These are phyloP conservation scores for Rhododendron kiyosumense DNA, from an alignment of 148 eudicot species.

Conservation along the genomic window DNA sequence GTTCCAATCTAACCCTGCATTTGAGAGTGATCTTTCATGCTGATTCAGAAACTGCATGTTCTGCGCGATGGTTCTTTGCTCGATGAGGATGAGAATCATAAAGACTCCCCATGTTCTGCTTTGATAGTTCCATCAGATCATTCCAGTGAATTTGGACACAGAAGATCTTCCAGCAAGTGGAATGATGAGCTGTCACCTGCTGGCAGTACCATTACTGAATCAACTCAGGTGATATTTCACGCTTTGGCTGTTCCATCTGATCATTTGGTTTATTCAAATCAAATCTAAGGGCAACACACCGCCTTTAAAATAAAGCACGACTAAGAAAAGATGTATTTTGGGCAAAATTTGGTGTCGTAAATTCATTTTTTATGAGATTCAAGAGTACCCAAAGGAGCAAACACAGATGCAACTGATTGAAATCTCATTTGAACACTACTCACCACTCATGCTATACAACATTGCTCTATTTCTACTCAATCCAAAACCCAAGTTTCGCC, in stretches of 20 bases:
- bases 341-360: not conserved
- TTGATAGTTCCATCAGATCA: conserved; percentile 28
- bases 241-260: not conserved
- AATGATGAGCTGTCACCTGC: conserved; percentile 59
- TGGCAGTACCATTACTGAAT: conserved; percentile 64
- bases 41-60: conserved; percentile 50
- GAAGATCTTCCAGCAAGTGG: conserved; percentile 62
- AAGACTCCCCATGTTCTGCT: conserved; percentile 51
- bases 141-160: conserved; percentile 41
- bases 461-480: not conserved
- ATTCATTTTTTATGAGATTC: not conserved
- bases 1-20: not conserved
- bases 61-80: conserved; percentile 35
- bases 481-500: not conserved
- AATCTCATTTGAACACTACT: not conserved
- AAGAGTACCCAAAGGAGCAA: not conserved
- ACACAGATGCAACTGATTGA: not conserved
- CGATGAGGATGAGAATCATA: conserved; percentile 42
- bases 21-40: not conserved
- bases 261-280: not conserved
- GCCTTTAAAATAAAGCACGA: not conserved
- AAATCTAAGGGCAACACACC: not conserved
- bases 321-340: not conserved
- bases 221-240: conserved; percentile 41
- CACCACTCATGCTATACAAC: not conserved